phyloP scores from a whole-genome alignment of 1,284 basidiomycete species.

The Mycena citricolor region DNA sequence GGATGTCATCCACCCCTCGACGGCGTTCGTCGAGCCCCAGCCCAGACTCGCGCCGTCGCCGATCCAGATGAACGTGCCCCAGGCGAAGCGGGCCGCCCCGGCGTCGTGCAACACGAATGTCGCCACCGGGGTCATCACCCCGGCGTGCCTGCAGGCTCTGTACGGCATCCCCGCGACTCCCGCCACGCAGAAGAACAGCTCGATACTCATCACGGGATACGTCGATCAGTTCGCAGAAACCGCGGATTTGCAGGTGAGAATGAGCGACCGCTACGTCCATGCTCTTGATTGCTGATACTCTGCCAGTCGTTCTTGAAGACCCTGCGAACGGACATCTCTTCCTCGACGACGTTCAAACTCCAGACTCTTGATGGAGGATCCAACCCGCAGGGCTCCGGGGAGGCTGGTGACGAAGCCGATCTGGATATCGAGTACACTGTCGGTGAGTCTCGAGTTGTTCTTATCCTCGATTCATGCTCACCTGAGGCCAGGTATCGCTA shows the following conservation, averaged over 20 bases:
- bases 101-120: slow-evolving; percentile 11
- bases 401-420: slow-evolving; percentile 35
- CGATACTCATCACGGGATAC: slow-evolving; percentile 57
- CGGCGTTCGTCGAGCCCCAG: slow-evolving; percentile 41
- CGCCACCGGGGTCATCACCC: slow-evolving; percentile 45
- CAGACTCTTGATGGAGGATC: slow-evolving; percentile 30
- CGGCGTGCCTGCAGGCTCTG: slow-evolving; percentile 54
- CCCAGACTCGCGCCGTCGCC: slow-evolving; percentile 32
- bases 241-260: slow-evolving; percentile 38
- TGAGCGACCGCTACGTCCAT: neutral
- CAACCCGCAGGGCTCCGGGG: slow-evolving; percentile 29
- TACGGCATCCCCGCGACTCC: slow-evolving; percentile 56
- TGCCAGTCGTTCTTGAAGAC: slow-evolving; percentile 38
- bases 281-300: neutral
- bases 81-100: slow-evolving; percentile 7
- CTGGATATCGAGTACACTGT: slow-evolving; percentile 28
- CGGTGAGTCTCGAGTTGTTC: slow-evolving; percentile 17
- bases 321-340: slow-evolving; percentile 33
- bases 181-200: slow-evolving; percentile 42
- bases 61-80: slow-evolving; percentile 24
- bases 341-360: slow-evolving; percentile 32
- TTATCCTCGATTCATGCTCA: neutral
- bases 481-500: slow-evolving; percentile 30
- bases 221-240: slow-evolving; percentile 44
- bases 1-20: slow-evolving; percentile 42